A percentile compares a stretch with the other conserved stretches of the same genome.
Evolutionary conservation across 2,329 filamentous ascomycete species (phyloP).

Genomic region (Blumeriella jaapii): DNA sequence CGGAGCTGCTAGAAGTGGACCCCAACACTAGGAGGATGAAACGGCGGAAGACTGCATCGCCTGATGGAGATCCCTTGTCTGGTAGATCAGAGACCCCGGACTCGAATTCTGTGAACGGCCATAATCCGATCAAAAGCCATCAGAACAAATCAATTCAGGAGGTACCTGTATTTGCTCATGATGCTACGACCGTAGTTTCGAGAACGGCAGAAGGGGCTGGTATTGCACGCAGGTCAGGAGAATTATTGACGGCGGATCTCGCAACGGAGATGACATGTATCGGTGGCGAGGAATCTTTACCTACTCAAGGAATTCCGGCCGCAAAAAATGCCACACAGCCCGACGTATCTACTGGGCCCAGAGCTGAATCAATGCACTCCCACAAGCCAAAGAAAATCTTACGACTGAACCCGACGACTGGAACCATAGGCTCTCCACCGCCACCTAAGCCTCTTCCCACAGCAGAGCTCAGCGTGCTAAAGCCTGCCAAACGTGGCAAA

Average conservation of each 20-base stretch:
- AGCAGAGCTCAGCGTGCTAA: slow-evolving; percentile 4
- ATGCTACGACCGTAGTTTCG: too few species aligned
- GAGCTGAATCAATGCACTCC: background rate
- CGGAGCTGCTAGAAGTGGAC: slow-evolving; percentile 24
- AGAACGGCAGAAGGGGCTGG: too few species aligned
- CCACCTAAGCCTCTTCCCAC: background rate
- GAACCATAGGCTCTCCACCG: slow-evolving; percentile 47
- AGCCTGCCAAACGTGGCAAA: slow-evolving; percentile 26
- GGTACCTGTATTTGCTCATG: too few species aligned
- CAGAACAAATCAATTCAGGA: too few species aligned
- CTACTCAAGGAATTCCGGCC: too few species aligned
- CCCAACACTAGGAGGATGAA: slow-evolving; percentile 30
- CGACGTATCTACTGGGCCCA: background rate
- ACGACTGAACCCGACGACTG: slow-evolving; percentile 46
- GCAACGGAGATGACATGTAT: too few species aligned
- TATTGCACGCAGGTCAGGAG: too few species aligned
- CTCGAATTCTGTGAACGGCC: background rate
- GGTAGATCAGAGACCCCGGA: background rate
- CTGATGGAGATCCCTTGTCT: slow-evolving; percentile 12
- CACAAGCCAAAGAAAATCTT: slow-evolving; percentile 41
- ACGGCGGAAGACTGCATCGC: slow-evolving; percentile 31
- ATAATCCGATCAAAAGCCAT: background rate
- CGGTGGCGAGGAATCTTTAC: too few species aligned
- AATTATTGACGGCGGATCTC: too few species aligned
- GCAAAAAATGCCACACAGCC: background rate